Base-by-base conservation (phyloP, 2,329 filamentous ascomycete species). In the Torrubiella hemipterigena region DNA sequence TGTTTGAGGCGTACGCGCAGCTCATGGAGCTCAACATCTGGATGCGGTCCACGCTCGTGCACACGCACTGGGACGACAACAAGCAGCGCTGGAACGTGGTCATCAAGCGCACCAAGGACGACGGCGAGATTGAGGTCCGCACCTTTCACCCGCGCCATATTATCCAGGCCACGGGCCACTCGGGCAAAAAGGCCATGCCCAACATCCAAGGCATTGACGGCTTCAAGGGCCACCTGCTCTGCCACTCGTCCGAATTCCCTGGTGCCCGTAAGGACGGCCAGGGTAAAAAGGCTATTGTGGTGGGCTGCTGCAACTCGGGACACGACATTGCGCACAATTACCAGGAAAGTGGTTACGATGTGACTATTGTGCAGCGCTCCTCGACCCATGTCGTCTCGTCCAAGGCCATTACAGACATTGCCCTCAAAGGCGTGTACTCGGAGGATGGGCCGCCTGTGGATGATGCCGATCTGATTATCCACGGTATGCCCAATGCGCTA, bases 281-380 rank as follows among this genome's bases (percentile, higher is more conserved):
- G 13, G 66, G 66, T 2, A 77, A 74, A 46, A 76, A 69, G 37
- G 77, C 71, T 0, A 54, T 81, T 2, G 68, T 84, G 0, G 61
- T 83, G 0, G 79, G 78, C 2, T 74, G 70, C 2, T 79, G 77
- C 49, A 82, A 81, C 50, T 79, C 73, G 0, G 73, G 63, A 6
- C 74, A 80, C 42, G 78, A 82, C 39, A 81, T 81, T 33, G 69
- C 73, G 1, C 76, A 81, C 34, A 73, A 81, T 38, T 81, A 67
- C 42, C 63, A 69, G 21, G 75, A 81, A 42, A 71, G 73, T 30
- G 79, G 78, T 0, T 76, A 75, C 38, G 58, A 71, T 3, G 69
- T 81, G 2, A 83, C 78, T 0, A 76, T 84, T 50, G 64, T 84
- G 0, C 80, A 84, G 51, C 67, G 79, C 4, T 73, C 69, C 1